phyloP scores from a whole-genome alignment of 2,329 filamentous ascomycete genomes.

The Colletotrichum trifolii region DNA sequence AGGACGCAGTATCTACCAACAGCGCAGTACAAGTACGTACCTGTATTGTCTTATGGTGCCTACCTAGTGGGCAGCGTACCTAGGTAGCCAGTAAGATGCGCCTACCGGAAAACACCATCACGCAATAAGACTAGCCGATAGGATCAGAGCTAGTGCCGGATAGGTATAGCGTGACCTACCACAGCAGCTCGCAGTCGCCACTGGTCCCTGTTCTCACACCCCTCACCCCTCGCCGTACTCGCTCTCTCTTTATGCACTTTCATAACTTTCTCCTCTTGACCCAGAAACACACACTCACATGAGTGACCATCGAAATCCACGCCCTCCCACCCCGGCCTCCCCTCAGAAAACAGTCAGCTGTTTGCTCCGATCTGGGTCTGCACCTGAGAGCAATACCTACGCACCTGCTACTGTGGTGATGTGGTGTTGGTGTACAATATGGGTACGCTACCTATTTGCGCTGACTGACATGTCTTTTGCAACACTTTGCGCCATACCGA shows the following conservation, averaged over 20 bases:
- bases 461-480: no score
- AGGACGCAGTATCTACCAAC: no score
- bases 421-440: no score
- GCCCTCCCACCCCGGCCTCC: slow-evolving; percentile 29
- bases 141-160: slow-evolving; percentile 1
- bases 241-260: slow-evolving; percentile 4
- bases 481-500: no score
- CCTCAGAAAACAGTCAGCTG: slow-evolving; percentile 26
- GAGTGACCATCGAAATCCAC: slow-evolving; percentile 28
- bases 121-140: slow-evolving; percentile 20
- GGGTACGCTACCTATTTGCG: no score
- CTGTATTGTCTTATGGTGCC: no score
- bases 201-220: slow-evolving; percentile 11
- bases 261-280: slow-evolving; percentile 15
- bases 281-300: slow-evolving; percentile 11
- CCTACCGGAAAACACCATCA: slow-evolving; percentile 1
- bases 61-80: no score
- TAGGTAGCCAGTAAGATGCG: slow-evolving; percentile 13
- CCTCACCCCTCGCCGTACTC: slow-evolving; percentile 1
- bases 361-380: slow-evolving; percentile 11
- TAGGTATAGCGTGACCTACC: neutral
- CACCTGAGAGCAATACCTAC: neutral
- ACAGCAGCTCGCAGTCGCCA: neutral
- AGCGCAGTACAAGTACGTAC: no score
- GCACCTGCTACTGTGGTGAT: no score